Percentiles rank a stretch among this genome's conserved stretches.
Conservation (phyloP, 2,329 filamentous ascomycete genomes). For the Aspergillus ochraceoroseus region DNA sequence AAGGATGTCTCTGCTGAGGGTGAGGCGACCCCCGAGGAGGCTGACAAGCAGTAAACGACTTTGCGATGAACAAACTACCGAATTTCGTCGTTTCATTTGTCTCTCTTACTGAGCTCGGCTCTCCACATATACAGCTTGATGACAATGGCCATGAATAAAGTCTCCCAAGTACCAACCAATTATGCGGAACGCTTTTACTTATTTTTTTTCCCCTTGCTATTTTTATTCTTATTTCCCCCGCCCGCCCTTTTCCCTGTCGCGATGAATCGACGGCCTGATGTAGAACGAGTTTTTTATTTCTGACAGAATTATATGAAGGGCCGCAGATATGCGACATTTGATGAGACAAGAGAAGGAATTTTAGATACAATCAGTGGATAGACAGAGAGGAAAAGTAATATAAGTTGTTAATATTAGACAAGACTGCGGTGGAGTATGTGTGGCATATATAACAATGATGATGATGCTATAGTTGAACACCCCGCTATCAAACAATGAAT, state of each 20-base stretch:
- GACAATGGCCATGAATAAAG: conserved; percentile 25
- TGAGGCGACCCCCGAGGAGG: conserved; percentile 29
- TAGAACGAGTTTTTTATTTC: not conserved
- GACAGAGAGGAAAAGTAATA: conserved; percentile 4
- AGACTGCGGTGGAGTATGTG: not conserved
- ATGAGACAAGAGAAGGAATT: conserved; percentile 2
- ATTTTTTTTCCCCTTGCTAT: conserved; percentile 11
- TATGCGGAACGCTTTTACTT: conserved; percentile 14
- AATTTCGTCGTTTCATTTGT: not conserved
- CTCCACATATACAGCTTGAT: conserved; percentile 19
- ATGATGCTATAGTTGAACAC: no score
- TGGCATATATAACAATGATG: no score
- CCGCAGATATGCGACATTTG: not conserved
- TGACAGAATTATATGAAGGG: no score
- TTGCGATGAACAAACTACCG: not conserved
- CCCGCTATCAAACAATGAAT: no score
- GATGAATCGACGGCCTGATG: conserved; percentile 2
- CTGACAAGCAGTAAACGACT: conserved; percentile 37
- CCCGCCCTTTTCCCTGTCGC: conserved; percentile 1
- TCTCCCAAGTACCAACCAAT: no score
- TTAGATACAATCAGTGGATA: conserved; percentile 9
- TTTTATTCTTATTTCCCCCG: no score
- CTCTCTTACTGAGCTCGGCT: conserved; percentile 11
- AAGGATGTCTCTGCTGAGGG: conserved; percentile 52
- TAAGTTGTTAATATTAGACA: conserved; percentile 9